Base-by-base conservation (phyloP, 1,284 basidiomycete species). In the Ustilago vetiveriae region DNA sequence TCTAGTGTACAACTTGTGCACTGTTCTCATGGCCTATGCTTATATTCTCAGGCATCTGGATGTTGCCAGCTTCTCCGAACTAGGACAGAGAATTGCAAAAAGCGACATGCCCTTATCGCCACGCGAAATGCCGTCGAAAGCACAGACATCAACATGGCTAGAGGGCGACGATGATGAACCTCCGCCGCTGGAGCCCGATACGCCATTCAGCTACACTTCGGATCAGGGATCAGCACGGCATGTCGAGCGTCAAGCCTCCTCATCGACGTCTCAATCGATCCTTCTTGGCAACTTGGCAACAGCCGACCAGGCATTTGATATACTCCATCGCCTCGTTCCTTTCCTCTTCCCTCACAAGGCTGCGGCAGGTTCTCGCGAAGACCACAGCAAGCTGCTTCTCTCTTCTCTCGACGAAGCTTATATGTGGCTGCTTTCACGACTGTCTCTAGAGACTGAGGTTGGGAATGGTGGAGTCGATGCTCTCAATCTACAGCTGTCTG, bases 1-100 rank as follows among this genome's bases (percentile, higher is more conserved):
- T 38, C 49, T 75, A 1, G 21, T 33, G 4, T 68, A 71, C 64
- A 75, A 75, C n/a, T 26, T 75, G 6, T 52, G 59, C 17, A 50
- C 66, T 8, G 57, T 63, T 3, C 38, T 73, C 48, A 57, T 78
- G 55, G 69, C 70, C 2, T 75, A 78, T 21, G 38, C 69, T 1
- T 78, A 72, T 41, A 44, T 56, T 2, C 48, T 78, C 4, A 51
- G 72, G 26, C 59, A 72, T 33, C 10, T 76, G 8, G 58, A 72
- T n/a, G 16, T 65, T 9, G 19, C 43, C 6, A 73, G 73, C 48
- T 42, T 75, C 36, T 59, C 64, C 10, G 30, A 23, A 14, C 6
- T 39, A 3, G 7, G 19, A 27, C 24, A 11, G 13, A 26, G n/a
- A n/a, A n/a, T n/a, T n/a, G n/a, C n/a, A n/a, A n/a, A n/a, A n/a